These are phyloP conservation scores for Raphanus raphanistrum DNA, from an alignment of 345 rosid species.

Conservation along the genomic window DNA sequence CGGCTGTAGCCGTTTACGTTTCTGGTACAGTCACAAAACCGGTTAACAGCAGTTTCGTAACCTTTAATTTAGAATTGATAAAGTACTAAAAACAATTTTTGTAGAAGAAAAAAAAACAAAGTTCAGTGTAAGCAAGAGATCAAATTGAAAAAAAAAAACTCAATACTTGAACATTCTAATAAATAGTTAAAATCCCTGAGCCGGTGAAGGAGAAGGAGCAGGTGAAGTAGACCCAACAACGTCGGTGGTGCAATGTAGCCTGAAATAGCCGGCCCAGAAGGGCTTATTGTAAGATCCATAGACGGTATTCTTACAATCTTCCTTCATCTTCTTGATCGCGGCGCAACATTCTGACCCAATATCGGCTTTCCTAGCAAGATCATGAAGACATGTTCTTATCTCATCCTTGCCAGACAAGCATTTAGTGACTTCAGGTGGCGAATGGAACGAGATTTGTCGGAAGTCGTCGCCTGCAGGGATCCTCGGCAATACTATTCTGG, in stretches of 20 bases:
- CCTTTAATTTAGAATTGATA: too few species aligned
- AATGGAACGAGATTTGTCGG: conserved; percentile 23
- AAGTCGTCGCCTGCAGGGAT: conserved; percentile 7
- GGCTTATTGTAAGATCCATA: conserved; percentile 30
- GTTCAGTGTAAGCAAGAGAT: too few species aligned
- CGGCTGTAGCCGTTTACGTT: too few species aligned
- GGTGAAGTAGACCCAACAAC: conserved; percentile 9
- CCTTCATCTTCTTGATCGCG: conserved; percentile 20
- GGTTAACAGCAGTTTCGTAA: too few species aligned
- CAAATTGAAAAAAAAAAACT: too few species aligned
- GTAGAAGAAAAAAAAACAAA: too few species aligned
- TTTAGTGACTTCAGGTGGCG: conserved; percentile 30
- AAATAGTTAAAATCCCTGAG: conserved; percentile 5
- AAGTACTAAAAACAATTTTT: too few species aligned
- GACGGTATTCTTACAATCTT: conserved; percentile 30
- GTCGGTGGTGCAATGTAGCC: conserved; percentile 15
- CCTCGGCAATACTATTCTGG: neutral
- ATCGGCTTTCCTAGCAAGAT: neutral
- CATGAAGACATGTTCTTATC: conserved; percentile 19
- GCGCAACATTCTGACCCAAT: conserved; percentile 23
- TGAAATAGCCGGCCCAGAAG: conserved; percentile 16
- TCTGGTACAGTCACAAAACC: too few species aligned
- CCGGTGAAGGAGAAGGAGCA: conserved; percentile 21
- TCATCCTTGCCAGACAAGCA: conserved; percentile 33
- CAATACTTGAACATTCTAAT: neutral